phyloP scores from a whole-genome alignment of 202 grass and related monocot genomes.

The Panicum hallii region DNA sequence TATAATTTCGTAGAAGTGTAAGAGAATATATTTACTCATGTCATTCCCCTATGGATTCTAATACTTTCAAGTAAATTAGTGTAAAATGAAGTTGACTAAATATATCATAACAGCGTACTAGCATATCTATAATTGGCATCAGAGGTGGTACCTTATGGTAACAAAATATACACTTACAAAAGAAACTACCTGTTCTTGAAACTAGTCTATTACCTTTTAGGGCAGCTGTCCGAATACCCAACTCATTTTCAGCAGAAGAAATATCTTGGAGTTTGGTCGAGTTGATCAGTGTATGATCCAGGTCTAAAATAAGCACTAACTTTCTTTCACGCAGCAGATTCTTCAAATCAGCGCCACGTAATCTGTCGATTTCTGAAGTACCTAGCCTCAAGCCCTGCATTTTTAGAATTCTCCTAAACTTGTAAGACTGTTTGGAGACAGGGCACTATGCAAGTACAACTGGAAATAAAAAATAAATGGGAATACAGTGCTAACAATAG shows the following conservation, averaged over 20 bases:
- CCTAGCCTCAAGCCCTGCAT: constrained; percentile 74
- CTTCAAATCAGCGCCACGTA: constrained; percentile 69
- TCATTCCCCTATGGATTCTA: constrained; percentile 4
- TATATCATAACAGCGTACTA: constrained; percentile 4
- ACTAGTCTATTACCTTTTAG: constrained; percentile 43
- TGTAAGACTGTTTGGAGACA: not conserved
- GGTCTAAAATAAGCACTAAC: constrained; percentile 79
- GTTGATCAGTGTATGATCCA: constrained; percentile 92
- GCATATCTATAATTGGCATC: constrained; percentile 14
- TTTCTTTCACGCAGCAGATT: constrained; percentile 78
- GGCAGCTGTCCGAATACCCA: constrained; percentile 47
- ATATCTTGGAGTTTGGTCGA: constrained; percentile 67
- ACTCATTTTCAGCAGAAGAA: constrained; percentile 68
- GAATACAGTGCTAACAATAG: not conserved
- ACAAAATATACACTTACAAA: constrained; percentile 26
- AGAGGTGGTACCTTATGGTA: not conserved
- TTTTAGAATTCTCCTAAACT: constrained; percentile 27
- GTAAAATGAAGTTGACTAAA: not conserved
- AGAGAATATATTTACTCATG: not conserved
- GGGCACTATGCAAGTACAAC: constrained; percentile 20
- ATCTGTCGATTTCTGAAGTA: constrained; percentile 79
- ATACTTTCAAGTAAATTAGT: constrained; percentile 27
- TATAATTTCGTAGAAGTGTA: not conserved
- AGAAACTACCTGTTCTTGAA: constrained; percentile 11
- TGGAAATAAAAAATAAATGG: constrained; percentile 6